Evolutionary conservation across 2,329 filamentous ascomycete species (phyloP).

Genomic region (Ceratocystis cubensis): DNA sequence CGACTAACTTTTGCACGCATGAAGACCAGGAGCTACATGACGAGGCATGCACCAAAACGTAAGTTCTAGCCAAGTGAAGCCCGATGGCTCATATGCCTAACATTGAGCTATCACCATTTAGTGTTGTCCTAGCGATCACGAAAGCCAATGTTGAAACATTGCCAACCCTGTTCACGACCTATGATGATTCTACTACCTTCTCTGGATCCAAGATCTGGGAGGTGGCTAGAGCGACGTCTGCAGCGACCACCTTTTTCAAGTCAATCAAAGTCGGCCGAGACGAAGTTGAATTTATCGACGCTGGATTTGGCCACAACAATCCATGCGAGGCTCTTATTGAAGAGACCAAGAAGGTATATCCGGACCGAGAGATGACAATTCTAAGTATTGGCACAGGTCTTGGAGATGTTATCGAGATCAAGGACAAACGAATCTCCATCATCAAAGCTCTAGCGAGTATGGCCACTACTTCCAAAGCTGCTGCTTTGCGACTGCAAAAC

Average conservation of each 20-base stretch:
- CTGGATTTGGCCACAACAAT: conserved; percentile 28
- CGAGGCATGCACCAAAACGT: not conserved
- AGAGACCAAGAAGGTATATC: conserved; percentile 25
- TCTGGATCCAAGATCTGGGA: conserved; percentile 26
- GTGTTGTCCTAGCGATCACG: not conserved
- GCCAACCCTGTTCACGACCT: conserved; percentile 25
- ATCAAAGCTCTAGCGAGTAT: not conserved
- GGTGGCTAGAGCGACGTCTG: conserved; percentile 26
- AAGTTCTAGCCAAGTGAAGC: not conserved
- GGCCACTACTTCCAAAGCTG: not conserved
- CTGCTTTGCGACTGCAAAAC: conserved; percentile 8
- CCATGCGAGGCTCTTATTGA: conserved; percentile 26
- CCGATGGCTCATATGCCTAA: not conserved
- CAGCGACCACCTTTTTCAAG: conserved; percentile 27
- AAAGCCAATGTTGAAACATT: conserved; percentile 17
- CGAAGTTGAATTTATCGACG: conserved; percentile 26
- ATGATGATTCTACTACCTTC: conserved; percentile 23
- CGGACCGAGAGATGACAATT: conserved; percentile 20
- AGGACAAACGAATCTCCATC: conserved; percentile 11
- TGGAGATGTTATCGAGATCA: conserved; percentile 22
- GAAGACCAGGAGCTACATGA: not conserved
- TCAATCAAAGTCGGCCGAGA: conserved; percentile 25
- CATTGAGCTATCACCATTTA: not conserved
- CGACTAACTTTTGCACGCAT: not conserved
- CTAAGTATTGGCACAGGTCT: conserved; percentile 27